phyloP scores from a whole-genome alignment of 148 eudicot species.

The Fagopyrum homotropicum region DNA sequence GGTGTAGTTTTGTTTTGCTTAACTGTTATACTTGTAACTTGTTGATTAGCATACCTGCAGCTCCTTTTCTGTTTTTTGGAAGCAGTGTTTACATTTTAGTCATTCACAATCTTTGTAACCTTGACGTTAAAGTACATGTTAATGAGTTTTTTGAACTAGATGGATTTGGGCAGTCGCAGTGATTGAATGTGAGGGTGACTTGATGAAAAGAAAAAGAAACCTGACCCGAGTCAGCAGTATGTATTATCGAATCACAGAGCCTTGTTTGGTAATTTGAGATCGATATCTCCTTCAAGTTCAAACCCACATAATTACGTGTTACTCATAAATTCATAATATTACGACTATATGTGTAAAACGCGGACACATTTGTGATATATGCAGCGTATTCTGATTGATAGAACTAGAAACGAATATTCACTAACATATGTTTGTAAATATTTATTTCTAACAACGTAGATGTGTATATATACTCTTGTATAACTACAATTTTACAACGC shows the following conservation, averaged over 20 bases:
- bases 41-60: neutral
- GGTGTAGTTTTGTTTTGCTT: slow-evolving; percentile 4
- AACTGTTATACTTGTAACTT: neutral
- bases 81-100: neutral
- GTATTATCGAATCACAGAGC: neutral
- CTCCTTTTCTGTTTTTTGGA: neutral
- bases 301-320: neutral
- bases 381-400: too few species aligned
- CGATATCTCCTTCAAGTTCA: neutral
- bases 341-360: too few species aligned
- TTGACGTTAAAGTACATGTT: too few species aligned
- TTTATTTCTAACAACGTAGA: too few species aligned
- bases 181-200: neutral
- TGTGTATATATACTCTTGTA: too few species aligned
- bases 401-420: too few species aligned
- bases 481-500: too few species aligned
- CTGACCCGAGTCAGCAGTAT: too few species aligned
- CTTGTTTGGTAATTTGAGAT: neutral
- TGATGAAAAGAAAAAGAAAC: neutral
- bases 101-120: neutral
- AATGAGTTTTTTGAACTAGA: too few species aligned
- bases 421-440: too few species aligned
- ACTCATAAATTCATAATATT: neutral
- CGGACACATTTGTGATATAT: too few species aligned
- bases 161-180: neutral